Evolutionary conservation across 495 filamentous ascomycete species (phyloP).

Genomic region (Podospora fimiseda): DNA sequence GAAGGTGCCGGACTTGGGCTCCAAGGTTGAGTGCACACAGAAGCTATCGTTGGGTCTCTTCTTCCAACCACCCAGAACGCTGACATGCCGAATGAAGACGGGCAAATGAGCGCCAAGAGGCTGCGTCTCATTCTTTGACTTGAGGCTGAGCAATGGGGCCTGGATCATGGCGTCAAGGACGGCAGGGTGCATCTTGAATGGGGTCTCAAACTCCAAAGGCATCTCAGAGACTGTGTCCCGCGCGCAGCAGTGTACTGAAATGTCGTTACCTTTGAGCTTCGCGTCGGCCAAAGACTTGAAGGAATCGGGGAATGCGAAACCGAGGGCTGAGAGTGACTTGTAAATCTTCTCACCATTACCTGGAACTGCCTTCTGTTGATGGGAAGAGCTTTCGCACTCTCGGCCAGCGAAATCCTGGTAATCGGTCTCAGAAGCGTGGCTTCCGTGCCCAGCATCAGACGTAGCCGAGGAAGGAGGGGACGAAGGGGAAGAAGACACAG

Average conservation of each 20-base stretch:
- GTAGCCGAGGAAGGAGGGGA: conserved; percentile 12
- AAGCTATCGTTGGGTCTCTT: conserved; percentile 24
- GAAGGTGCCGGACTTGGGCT: conserved; percentile 19
- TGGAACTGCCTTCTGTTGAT: conserved; percentile 4
- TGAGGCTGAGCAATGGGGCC: conserved; percentile 24
- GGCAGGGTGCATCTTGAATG: conserved; percentile 40
- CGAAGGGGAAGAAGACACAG: conserved; percentile 2
- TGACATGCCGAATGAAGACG: conserved; percentile 25
- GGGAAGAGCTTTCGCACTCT: neutral
- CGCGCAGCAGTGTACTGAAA: conserved; percentile 30
- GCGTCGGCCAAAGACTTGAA: conserved; percentile 35
- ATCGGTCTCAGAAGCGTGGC: conserved; percentile 11
- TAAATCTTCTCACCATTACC: conserved; percentile 12
- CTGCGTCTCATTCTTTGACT: neutral
- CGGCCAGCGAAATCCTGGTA: conserved; percentile 6
- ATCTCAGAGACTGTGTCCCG: conserved; percentile 43
- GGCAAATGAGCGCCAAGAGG: conserved; percentile 18
- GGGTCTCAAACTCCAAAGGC: conserved; percentile 40
- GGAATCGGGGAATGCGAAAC: conserved; percentile 32
- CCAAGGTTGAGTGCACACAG: conserved; percentile 22
- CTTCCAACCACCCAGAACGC: conserved; percentile 22
- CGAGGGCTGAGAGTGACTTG: conserved; percentile 15
- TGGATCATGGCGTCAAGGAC: conserved; percentile 43
- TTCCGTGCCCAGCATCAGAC: conserved; percentile 12
- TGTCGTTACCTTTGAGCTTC: conserved; percentile 22